Base-by-base conservation (phyloP, 768 basidiomycete genomes). In the Asterophora lycoperdoides region DNA sequence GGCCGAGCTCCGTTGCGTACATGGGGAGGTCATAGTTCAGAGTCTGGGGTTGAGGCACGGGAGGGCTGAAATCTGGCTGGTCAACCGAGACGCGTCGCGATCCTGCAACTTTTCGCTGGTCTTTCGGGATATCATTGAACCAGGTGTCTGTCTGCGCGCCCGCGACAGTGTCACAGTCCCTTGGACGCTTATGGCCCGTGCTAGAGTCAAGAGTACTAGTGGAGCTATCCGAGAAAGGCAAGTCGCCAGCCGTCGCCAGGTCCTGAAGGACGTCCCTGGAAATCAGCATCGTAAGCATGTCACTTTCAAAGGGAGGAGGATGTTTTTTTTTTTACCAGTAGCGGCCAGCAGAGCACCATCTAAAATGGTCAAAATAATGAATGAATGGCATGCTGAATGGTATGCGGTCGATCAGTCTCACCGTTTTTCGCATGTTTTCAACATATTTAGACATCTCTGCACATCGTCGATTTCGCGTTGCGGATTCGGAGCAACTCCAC, bases 391-490 rank as follows among this genome's bases (percentile, higher is more conserved):
- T 32, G 17, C 32, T 15, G 10, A 8, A 14, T 15, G 17, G 37
- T 28, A 2, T n/a, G n/a, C n/a, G n/a, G 2, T 5, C 26, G 33
- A 46, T 8, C 11, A 7, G 50, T 23, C 68, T 49, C 38, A 75
- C 74, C 70, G 64, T 49, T 48, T 48, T 56, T 78, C 77, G 28
- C 67, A 68, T 28, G 47, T 56, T 41, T 67, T 68, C n/a, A 86
- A 66, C 3, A 77, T 68, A 15, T 78, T 65, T 61, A 84, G 69
- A 58, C 81, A 86, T 44, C 72, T 73, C 41, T 79, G 71, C 2
- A 87, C 79, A 53, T 84, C 82, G 34, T 72, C 68, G 64, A 84
- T 72, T 41, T 84, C 80, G 43, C 74, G 66, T 41, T 65, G 63
- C 13, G 73, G 68, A 57, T 83, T 75, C 2, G 71, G 70, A 1